Evolutionary conservation across 495 filamentous ascomycete species (phyloP).

Genomic region (Penicillium salamii): DNA sequence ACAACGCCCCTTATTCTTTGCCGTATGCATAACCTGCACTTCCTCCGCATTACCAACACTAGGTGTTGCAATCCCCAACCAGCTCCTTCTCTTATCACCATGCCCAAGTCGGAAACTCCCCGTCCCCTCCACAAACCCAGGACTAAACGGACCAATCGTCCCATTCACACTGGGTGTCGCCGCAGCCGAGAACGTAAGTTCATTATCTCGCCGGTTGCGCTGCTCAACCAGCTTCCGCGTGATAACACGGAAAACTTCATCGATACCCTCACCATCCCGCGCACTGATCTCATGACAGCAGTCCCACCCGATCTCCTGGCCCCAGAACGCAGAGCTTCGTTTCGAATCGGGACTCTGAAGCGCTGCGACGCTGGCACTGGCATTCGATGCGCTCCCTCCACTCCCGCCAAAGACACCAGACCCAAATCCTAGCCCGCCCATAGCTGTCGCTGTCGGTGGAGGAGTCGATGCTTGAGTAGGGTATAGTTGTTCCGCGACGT

Average conservation of each 20-base stretch:
- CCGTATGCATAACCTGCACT: slow-evolving; percentile 20
- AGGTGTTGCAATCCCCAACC: slow-evolving; percentile 50
- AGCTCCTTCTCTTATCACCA: slow-evolving; percentile 50
- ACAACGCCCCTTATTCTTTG: slow-evolving; percentile 32
- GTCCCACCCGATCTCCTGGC: slow-evolving; percentile 90
- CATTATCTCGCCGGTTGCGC: slow-evolving; percentile 61
- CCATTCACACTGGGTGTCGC: slow-evolving; percentile 37
- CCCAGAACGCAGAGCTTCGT: slow-evolving; percentile 82
- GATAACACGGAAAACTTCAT: slow-evolving; percentile 95
- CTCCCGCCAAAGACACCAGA: slow-evolving; percentile 14
- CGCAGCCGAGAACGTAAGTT: slow-evolving; percentile 42
- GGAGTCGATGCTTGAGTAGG: slow-evolving; percentile 63
- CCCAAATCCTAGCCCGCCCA: slow-evolving; percentile 12
- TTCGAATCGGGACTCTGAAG: slow-evolving; percentile 69
- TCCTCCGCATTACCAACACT: slow-evolving; percentile 36
- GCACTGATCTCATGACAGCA: slow-evolving; percentile 96
- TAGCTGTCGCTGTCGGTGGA: slow-evolving; percentile 53
- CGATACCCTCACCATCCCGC: slow-evolving; percentile 91
- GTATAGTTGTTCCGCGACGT: slow-evolving; percentile 85
- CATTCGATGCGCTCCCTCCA: slow-evolving; percentile 22
- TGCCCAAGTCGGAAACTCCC: slow-evolving; percentile 47
- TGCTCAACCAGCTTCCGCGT: slow-evolving; percentile 94
- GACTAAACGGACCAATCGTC: slow-evolving; percentile 13
- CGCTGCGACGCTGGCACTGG: slow-evolving; percentile 33
- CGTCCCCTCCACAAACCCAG: slow-evolving; percentile 25